phyloP scores from a whole-genome alignment of 148 eudicot species.

The Dysphania ambrosioides region DNA sequence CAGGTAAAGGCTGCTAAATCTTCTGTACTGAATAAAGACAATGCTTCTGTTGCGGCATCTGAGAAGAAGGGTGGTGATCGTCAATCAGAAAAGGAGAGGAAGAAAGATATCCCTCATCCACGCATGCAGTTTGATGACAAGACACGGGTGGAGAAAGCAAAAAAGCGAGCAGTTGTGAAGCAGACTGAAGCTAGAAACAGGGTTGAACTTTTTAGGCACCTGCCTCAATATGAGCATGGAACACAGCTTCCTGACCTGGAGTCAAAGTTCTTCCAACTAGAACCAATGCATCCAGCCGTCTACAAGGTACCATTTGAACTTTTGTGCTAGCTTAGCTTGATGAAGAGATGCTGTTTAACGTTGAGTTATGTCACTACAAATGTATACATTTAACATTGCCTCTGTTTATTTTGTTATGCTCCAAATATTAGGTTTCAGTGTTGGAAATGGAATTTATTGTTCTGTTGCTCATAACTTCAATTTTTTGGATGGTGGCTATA shows the following conservation, averaged over 20 bases:
- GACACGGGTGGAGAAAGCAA: slow-evolving; percentile 89
- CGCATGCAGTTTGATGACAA: slow-evolving; percentile 97
- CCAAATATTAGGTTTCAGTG: not conserved
- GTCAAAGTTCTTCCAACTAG: slow-evolving; percentile 78
- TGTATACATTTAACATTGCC: not conserved
- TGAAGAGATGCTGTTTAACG: not conserved
- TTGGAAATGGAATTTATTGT: not conserved
- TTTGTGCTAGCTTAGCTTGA: not conserved
- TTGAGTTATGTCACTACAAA: not conserved
- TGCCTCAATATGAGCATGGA: slow-evolving; percentile 98
- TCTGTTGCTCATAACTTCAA: not conserved
- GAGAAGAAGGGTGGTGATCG: slow-evolving; percentile 85
- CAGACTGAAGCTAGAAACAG: slow-evolving; percentile 89
- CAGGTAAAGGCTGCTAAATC: slow-evolving; percentile 55
- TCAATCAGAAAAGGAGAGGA: slow-evolving; percentile 79
- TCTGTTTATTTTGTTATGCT: not conserved
- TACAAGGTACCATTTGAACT: slow-evolving; percentile 56
- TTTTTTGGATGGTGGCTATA: not conserved
- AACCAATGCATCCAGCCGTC: slow-evolving; percentile 90
- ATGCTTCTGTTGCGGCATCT: slow-evolving; percentile 55
- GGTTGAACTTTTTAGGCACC: slow-evolving; percentile 82
- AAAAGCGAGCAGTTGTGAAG: slow-evolving; percentile 82
- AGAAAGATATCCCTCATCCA: slow-evolving; percentile 95
- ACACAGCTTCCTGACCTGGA: slow-evolving; percentile 80
- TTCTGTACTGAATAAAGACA: slow-evolving; percentile 57